phyloP scores from a whole-genome alignment of 2,329 filamentous ascomycete genomes.

The Paracamarosporium sp. region DNA sequence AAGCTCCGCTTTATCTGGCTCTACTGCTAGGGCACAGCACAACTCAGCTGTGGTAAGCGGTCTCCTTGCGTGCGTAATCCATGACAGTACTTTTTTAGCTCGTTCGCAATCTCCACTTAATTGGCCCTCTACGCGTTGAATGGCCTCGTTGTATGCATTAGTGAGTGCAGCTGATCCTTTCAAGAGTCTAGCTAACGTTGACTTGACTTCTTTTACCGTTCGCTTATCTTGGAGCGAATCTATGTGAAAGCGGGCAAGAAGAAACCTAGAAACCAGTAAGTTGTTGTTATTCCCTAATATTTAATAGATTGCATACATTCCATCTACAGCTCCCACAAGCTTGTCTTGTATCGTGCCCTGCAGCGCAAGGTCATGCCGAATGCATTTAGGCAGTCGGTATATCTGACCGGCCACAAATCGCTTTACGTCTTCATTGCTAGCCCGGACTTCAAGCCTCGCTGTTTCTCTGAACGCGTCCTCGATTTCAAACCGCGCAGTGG shows the following conservation, averaged over 20 bases:
- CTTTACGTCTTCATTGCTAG: background rate
- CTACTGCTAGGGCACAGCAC: slow-evolving; percentile 22
- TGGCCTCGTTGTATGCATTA: slow-evolving; percentile 11
- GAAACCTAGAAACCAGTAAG: background rate
- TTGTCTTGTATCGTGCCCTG: background rate
- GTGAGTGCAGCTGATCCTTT: background rate
- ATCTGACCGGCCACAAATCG: background rate
- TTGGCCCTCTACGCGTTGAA: slow-evolving; percentile 49
- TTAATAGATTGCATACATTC: background rate
- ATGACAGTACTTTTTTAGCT: slow-evolving; percentile 36
- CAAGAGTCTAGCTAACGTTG: background rate
- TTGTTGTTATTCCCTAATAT: background rate
- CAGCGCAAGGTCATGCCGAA: background rate
- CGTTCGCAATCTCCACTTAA: slow-evolving; percentile 32
- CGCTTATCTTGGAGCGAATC: background rate
- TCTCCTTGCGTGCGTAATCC: slow-evolving; percentile 14
- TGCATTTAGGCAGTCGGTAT: background rate
- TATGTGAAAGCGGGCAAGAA: background rate
- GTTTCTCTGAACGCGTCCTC: background rate
- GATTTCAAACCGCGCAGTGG: slow-evolving; percentile 17
- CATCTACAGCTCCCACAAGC: background rate
- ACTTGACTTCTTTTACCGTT: background rate
- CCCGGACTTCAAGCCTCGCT: background rate
- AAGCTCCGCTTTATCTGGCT: slow-evolving; percentile 5
- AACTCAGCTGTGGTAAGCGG: slow-evolving; percentile 17